Conservation (phyloP, 2,329 filamentous ascomycete genomes). For the Aspergillus viridinutans region DNA sequence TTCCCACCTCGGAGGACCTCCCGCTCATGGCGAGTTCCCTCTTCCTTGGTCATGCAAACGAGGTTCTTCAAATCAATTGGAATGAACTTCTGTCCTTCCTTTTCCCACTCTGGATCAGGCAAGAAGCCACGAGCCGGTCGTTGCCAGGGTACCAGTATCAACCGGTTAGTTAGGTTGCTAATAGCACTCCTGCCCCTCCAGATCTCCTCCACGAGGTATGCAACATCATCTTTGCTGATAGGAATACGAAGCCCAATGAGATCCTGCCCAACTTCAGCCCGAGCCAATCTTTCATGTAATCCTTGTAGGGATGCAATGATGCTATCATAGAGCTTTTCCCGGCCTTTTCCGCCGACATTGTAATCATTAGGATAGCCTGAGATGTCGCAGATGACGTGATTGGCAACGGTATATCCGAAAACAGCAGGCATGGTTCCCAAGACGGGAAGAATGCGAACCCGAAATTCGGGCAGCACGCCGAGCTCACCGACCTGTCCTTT, state of each 20-base stretch:
- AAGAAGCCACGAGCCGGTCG: conserved; percentile 59
- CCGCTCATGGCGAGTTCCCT: conserved; percentile 74
- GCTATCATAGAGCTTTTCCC: conserved; percentile 89
- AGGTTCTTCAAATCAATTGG: conserved; percentile 65
- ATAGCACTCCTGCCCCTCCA: conserved; percentile 78
- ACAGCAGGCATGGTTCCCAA: conserved; percentile 96
- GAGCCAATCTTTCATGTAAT: conserved; percentile 70
- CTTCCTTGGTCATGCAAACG: conserved; percentile 91
- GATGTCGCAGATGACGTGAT: conserved; percentile 83
- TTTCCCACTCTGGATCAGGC: conserved; percentile 56
- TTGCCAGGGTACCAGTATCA: conserved; percentile 77
- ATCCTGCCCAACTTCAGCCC: conserved; percentile 48
- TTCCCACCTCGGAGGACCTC: conserved; percentile 69
- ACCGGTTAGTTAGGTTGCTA: conserved; percentile 72
- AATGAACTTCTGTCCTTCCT: conserved; percentile 71
- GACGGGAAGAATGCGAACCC: conserved; percentile 90
- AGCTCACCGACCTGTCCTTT: conserved; percentile 85
- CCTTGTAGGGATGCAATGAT: conserved; percentile 73
- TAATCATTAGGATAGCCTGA: conserved; percentile 75
- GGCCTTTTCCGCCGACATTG: conserved; percentile 72
- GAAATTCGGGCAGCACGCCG: conserved; percentile 84
- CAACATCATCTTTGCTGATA: conserved; percentile 72
- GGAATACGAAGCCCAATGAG: conserved; percentile 73
- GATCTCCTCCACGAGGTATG: conserved; percentile 85
- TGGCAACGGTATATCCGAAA: conserved; percentile 87